Base-by-base conservation (phyloP, 2,329 filamentous ascomycete genomes). In the Didymella arachidicola region DNA sequence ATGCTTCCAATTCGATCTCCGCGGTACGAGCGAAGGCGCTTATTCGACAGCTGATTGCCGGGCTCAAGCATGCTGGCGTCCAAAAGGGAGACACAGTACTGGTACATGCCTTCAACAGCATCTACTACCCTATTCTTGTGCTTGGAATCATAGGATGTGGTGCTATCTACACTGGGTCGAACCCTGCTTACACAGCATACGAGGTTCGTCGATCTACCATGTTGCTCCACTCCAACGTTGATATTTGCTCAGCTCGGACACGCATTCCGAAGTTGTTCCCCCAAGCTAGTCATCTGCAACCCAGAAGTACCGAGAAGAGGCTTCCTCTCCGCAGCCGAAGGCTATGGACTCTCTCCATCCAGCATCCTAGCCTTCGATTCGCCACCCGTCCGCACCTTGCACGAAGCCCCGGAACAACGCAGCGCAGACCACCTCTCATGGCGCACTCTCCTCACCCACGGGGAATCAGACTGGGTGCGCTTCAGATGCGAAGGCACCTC, bases 141-240 rank as follows among this genome's bases (percentile, higher is more conserved):
- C 58, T 67, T 27, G 66, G 69, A 8, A 65, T 71, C 45, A 65
- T 72, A 14, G 71, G 58, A 18, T 74, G 74, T 7, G 78, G 78
- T 2, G 74, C 71, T 7, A 66, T 77, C 27, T 79, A 73, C 32
- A 71, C 77, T 1, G 78, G 77, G 4, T 77, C 76, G 0, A 79
- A 79, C 60, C 76, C 77, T 26, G 68, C 66, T 2, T 79, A 79
- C 50, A 74, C 66, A 16, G 38, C 68, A 6, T 53, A 72, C 44
- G 78, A 50, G 19, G 47, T 50, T 29, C 6, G 34, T 30, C 10
- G 26, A 32, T 16, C 12, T 7, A 25, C 16, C 39, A 14, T 14
- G 39, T 19, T 7, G 18, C n/a, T 10, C 11, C 7, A 5, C 1
- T 10, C 7, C 7, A 12, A 19, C 18, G 7, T 18, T 39, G 36